phyloP scores from a whole-genome alignment of 768 basidiomycete species.

The Guyanaporus albipodus region DNA sequence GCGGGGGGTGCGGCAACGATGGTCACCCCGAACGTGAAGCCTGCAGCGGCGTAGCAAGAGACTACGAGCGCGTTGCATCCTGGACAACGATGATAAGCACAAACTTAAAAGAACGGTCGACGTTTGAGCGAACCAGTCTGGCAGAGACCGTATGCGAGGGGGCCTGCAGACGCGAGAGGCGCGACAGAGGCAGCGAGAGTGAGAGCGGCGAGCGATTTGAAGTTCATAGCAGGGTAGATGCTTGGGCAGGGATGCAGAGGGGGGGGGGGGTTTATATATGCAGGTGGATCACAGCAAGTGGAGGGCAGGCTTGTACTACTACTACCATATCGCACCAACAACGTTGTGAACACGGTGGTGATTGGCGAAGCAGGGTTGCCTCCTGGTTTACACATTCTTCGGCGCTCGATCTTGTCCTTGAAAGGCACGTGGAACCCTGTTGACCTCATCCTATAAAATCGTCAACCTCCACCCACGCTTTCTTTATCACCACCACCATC shows the following conservation, averaged over 20 bases:
- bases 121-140: slow-evolving; percentile 18
- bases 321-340: no score
- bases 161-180: slow-evolving; percentile 15
- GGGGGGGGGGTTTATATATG: neutral
- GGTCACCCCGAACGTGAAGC: slow-evolving; percentile 23
- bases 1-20: slow-evolving; percentile 18
- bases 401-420: neutral
- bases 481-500: slow-evolving; percentile 6
- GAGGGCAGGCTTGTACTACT: neutral
- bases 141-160: slow-evolving; percentile 17
- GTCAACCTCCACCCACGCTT: neutral
- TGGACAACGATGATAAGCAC: slow-evolving; percentile 1
- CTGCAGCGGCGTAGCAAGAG: slow-evolving; percentile 22
- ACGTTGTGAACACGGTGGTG: neutral
- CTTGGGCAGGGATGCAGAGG: no score
- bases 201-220: slow-evolving; percentile 18
- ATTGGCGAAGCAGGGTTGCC: neutral
- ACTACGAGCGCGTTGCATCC: slow-evolving; percentile 24
- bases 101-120: neutral
- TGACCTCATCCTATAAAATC: neutral
- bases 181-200: slow-evolving; percentile 13
- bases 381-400: neutral
- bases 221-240: slow-evolving; percentile 17
- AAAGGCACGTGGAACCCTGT: no score
- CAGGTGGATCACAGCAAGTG: neutral